phyloP scores from a whole-genome alignment of 106 monocot species.

The Phalaenopsis aphrodite region DNA sequence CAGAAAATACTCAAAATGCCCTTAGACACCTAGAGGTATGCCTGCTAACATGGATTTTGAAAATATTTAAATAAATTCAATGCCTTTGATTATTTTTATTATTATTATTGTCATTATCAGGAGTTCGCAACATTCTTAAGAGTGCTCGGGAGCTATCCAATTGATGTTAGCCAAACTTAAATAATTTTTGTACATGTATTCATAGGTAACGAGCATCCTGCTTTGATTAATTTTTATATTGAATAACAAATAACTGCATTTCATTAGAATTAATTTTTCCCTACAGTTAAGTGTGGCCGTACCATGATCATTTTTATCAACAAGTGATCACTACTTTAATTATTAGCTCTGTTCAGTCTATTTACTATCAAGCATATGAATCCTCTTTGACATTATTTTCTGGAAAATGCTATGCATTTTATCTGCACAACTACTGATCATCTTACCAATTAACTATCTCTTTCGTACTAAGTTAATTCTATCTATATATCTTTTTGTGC shows the following conservation, averaged over 20 bases:
- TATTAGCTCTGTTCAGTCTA: too few species aligned
- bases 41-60: background rate
- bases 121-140: conserved; percentile 81
- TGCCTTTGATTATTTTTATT: background rate
- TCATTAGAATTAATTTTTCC: background rate
- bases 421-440: too few species aligned
- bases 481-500: too few species aligned
- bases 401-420: too few species aligned
- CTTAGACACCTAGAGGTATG: conserved; percentile 76
- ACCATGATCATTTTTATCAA: too few species aligned
- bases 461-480: too few species aligned
- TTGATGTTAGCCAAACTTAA: conserved; percentile 47
- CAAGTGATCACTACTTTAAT: too few species aligned
- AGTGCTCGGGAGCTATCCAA: conserved; percentile 84
- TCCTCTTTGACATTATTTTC: too few species aligned
- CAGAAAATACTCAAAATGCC: conserved; percentile 78
- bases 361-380: too few species aligned
- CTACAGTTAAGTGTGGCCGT: background rate
- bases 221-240: background rate
- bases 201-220: background rate
- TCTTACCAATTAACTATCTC: too few species aligned
- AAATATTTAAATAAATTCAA: background rate
- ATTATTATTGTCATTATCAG: conserved; percentile 21
- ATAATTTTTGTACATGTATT: background rate
- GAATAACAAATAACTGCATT: background rate